Conservation (phyloP, 1,139 yeast genomes). For the Magnusiomyces paraingens region DNA sequence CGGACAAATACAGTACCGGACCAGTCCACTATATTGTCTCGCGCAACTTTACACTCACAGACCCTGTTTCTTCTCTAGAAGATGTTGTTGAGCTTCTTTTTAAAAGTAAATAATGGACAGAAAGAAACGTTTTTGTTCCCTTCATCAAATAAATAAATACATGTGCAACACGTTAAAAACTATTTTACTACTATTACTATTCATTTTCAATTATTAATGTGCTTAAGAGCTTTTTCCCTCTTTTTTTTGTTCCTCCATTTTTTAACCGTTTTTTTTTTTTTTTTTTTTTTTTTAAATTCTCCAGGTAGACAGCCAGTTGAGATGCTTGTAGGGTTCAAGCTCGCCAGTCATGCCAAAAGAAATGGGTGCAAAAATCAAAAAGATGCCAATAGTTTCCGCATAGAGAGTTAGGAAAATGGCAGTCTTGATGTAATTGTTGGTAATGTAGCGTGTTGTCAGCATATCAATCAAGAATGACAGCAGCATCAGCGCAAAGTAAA, state of each 20-base stretch:
- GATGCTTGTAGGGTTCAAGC: constrained; percentile 54
- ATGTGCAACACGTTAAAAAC: neutral
- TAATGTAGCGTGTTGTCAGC: constrained; percentile 37
- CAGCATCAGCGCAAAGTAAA: constrained; percentile 87
- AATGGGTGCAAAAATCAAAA: constrained; percentile 67
- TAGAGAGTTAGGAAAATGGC: constrained; percentile 39
- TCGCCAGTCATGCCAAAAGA: constrained; percentile 92
- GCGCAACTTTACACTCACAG: neutral
- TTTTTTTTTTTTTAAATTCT: constrained; percentile 34
- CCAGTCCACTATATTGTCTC: constrained; percentile 19
- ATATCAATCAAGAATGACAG: constrained; percentile 70
- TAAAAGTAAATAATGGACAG: neutral
- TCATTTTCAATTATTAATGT: neutral
- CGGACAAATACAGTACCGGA: constrained; percentile 20
- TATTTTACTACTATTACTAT: neutral
- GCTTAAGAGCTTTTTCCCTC: neutral
- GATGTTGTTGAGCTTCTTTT: neutral
- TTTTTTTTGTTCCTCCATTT: neutral
- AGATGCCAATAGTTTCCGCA: constrained; percentile 55
- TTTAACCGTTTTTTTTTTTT: neutral
- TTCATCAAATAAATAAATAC: neutral
- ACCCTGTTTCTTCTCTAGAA: neutral
- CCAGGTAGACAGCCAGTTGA: constrained; percentile 79
- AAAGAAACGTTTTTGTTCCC: too few species aligned
- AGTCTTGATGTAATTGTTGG: constrained; percentile 32